A percentile compares a stretch with the other conserved stretches of the same genome.
Evolutionary conservation across 1,139 yeast genomes (phyloP).

Genomic region (Yamadazyma dushanensis): DNA sequence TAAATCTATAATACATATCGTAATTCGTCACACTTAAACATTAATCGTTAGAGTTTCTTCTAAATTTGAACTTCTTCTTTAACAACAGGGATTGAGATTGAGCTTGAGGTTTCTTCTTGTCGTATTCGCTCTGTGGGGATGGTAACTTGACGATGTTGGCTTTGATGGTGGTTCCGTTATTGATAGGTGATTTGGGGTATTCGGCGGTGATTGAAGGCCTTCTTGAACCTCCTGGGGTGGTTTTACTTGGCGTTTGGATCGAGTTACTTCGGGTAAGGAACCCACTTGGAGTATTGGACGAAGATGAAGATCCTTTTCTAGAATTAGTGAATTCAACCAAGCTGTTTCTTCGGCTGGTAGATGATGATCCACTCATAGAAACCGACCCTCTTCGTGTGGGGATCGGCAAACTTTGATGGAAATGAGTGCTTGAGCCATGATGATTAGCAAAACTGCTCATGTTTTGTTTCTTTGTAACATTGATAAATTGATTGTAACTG

Average conservation of each 20-base stretch:
- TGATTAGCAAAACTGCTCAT: constrained; percentile 9
- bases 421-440: constrained; percentile 4
- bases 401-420: constrained; percentile 9
- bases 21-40: constrained; percentile 3
- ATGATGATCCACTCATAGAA: constrained; percentile 4
- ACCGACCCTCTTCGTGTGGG: constrained; percentile 2
- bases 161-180: constrained; percentile 11
- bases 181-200: constrained; percentile 18
- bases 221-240: constrained; percentile 8
- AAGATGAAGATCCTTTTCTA: constrained; percentile 12
- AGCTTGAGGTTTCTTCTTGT: constrained; percentile 10
- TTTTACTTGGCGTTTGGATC: constrained; percentile 1
- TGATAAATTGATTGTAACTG: constrained; percentile 34
- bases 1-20: constrained; percentile 5
- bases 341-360: constrained; percentile 9
- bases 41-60: constrained; percentile 26
- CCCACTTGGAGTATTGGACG: constrained; percentile 3
- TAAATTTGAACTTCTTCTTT: constrained; percentile 26
- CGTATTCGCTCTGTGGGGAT: constrained; percentile 18
- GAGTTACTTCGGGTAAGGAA: constrained; percentile 5
- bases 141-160: constrained; percentile 15
- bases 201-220: constrained; percentile 13
- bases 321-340: constrained; percentile 7
- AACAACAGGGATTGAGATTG: constrained; percentile 10
- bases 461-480: constrained; percentile 18